Evolutionary conservation across 225 moss, liverwort and hornwort species (phyloP).

Genomic region (Thuidium tamariscinum): DNA sequence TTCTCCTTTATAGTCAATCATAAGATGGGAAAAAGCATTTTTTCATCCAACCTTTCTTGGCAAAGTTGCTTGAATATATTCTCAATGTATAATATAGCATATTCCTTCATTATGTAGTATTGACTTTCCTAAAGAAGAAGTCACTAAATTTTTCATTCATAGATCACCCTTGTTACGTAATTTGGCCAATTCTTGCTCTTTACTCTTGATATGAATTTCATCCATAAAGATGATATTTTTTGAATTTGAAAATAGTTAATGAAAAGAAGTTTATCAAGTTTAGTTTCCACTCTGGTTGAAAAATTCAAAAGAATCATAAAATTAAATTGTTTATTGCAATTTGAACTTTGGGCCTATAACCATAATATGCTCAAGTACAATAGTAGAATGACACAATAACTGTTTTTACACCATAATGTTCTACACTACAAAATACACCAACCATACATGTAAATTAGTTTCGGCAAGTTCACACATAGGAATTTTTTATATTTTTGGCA

Average conservation of each 20-base stretch:
- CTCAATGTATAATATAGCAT: background rate
- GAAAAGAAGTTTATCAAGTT: background rate
- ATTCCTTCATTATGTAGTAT: background rate
- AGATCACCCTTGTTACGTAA: fast-evolving
- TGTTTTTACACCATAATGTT: background rate
- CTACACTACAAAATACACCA: too few relatives aligned
- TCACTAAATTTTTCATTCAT: background rate
- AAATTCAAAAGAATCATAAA: background rate
- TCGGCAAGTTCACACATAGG: too few relatives aligned
- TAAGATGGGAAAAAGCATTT: background rate
- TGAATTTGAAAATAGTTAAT: too few relatives aligned
- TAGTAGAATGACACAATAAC: fast-evolving
- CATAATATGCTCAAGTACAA: background rate
- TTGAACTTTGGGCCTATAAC: background rate
- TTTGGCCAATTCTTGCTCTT: background rate
- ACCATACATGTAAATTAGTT: too few relatives aligned
- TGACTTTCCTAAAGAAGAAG: background rate
- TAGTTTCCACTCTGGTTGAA: background rate
- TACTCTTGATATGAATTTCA: background rate
- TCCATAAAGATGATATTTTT: background rate
- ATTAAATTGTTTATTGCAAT: background rate
- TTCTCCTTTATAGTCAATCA: too few relatives aligned
- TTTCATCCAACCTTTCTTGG: background rate
- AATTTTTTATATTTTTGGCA: too few relatives aligned
- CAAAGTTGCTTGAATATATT: background rate